Base-by-base conservation (phyloP, 306 rosid genomes). In the cucumber (Cucumis sativus) region DNA sequence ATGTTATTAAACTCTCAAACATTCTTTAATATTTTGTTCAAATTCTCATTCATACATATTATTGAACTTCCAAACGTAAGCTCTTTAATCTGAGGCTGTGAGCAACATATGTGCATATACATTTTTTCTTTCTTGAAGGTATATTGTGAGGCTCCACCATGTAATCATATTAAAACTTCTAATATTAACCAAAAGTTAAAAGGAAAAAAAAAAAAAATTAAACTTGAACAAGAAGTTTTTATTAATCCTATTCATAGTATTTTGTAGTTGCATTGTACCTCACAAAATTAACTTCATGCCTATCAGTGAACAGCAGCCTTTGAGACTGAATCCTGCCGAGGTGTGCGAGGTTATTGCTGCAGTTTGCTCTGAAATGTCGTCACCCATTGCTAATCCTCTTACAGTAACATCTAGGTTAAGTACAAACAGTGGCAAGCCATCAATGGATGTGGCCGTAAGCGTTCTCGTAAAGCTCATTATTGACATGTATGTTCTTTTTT, bases 361-460 rank as follows among this genome's bases (percentile, higher is more conserved):
- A 76, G 99, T 96, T 88, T 92, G 99, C 92, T 88, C 97, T 16
- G 99, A 91, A 90, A 84, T 86, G 66, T 91, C 91, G 76, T 79
- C 86, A 62, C 84, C 89, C 68, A 86, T 81, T 63, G 65, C 88
- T 77, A 95, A 88, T 83, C 75, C 65, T 58, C 83, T 80, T 84
- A 86, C 89, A 76, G 76, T 84, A 80, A 82, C 99, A 68, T 83
- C 88, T 80, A 88, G 89, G 86, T 87, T 92, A 80, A 83, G 81
- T 87, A 91, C 82, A 82, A 88, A 80, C 80, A 79, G 89, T 79
- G 88, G 97, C 85, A 96, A 86, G 85, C 97, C 98, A 47, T 92
- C 98, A 18, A 89, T 92, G 82, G 99, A 96, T 83, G 98, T 93
- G 83, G 99, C 99, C 76, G 97, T 89, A 84, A 96, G 99, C 92